Percentiles rank a stretch among this genome's conserved stretches.
phyloP scores from a whole-genome alignment of 83 land plant genomes.

The Diphasiastrum complanatum region DNA sequence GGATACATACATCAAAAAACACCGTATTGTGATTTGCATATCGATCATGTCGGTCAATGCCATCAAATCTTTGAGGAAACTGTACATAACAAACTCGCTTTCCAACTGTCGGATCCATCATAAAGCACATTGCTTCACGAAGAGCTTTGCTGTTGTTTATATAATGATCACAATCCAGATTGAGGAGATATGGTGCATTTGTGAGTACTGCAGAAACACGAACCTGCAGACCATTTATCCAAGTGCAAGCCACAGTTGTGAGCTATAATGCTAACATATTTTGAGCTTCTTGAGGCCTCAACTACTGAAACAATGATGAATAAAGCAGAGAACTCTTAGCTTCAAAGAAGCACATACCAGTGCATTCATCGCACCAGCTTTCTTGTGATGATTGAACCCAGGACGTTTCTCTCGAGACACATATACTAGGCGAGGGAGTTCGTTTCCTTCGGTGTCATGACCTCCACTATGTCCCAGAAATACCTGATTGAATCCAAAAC shows the following conservation, averaged over 20 bases:
- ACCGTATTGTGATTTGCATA: slow-evolving; percentile 78
- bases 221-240: slow-evolving; percentile 42
- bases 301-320: background rate
- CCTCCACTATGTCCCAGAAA: slow-evolving; percentile 78
- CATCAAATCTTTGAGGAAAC: slow-evolving; percentile 14
- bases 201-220: slow-evolving; percentile 82
- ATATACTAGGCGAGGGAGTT: slow-evolving; percentile 60
- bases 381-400: slow-evolving; percentile 79
- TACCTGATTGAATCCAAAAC: slow-evolving; percentile 33
- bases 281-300: too few relatives aligned
- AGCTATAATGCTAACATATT: too few relatives aligned
- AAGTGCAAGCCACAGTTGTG: background rate
- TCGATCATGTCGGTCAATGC: slow-evolving; percentile 72
- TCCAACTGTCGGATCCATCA: slow-evolving; percentile 69
- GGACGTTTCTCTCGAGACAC: slow-evolving; percentile 43
- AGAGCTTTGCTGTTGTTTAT: slow-evolving; percentile 14
- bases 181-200: slow-evolving; percentile 64
- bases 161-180: slow-evolving; percentile 63
- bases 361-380: slow-evolving; percentile 88
- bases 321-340: background rate
- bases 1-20: slow-evolving; percentile 62
- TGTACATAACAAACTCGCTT: slow-evolving; percentile 38
- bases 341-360: slow-evolving; percentile 35
- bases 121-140: slow-evolving; percentile 78
- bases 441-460: slow-evolving; percentile 21